Evolutionary conservation across 805 yeast genomes (phyloP).

Genomic region (Candida insectalens): DNA sequence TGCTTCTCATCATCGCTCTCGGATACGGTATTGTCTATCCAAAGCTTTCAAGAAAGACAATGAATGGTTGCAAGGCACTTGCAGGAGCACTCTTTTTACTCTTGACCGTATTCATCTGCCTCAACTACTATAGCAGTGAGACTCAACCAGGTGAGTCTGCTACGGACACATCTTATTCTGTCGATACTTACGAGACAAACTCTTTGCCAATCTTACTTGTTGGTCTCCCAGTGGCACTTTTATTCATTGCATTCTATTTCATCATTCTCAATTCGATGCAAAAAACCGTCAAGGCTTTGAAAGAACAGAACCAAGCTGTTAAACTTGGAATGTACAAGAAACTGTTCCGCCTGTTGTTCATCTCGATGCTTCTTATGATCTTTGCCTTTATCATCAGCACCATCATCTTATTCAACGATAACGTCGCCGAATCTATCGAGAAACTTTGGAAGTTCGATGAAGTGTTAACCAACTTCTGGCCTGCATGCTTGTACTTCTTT

Average conservation of each 20-base stretch:
- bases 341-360: conserved; percentile 65
- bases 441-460: conserved; percentile 88
- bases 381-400: conserved; percentile 64
- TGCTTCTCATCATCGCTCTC: conserved; percentile 72
- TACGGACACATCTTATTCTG: conserved; percentile 30
- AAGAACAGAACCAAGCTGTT: conserved; percentile 82
- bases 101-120: conserved; percentile 40
- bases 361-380: conserved; percentile 59
- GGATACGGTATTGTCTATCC: conserved; percentile 95
- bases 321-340: conserved; percentile 80
- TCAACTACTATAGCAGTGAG: conserved; percentile 30
- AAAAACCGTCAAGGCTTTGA: conserved; percentile 62
- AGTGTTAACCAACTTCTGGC: conserved; percentile 90
- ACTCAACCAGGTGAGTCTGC: conserved; percentile 23
- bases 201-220: conserved; percentile 40
- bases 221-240: conserved; percentile 61
- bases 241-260: conserved; percentile 66
- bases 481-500: conserved; percentile 74
- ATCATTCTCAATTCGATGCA: conserved; percentile 65
- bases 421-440: conserved; percentile 68
- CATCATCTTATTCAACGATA: conserved; percentile 62
- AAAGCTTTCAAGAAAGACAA: conserved; percentile 60
- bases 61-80: conserved; percentile 61
- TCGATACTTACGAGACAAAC: conserved; percentile 38
- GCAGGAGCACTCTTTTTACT: conserved; percentile 48